Evolutionary conservation across 305 asterid species (phyloP).

Genomic region (Stenogyne calaminthoides): DNA sequence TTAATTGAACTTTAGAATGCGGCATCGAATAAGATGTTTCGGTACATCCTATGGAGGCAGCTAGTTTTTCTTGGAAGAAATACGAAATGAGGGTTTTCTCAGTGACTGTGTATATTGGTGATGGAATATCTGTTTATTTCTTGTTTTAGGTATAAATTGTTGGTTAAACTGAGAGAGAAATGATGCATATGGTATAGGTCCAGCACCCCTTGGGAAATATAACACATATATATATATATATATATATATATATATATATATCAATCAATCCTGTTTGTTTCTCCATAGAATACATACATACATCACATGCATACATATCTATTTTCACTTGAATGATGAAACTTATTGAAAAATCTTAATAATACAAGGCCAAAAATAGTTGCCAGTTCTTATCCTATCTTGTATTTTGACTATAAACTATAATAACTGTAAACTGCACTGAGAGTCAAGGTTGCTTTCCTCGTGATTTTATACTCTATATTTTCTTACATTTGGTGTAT

Average conservation of each 20-base stretch:
- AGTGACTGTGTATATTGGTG: not conserved
- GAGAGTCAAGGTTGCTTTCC: not conserved
- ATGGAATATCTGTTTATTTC: not conserved
- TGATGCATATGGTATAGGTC: slow-evolving; percentile 7
- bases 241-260: too few species aligned
- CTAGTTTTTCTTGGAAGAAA: slow-evolving; percentile 11
- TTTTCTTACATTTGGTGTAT: slow-evolving; percentile 11
- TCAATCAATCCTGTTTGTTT: not conserved
- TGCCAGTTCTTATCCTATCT: not conserved
- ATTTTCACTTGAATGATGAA: not conserved
- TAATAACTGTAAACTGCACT: slow-evolving; percentile 9
- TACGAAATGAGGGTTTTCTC: not conserved
- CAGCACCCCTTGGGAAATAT: not conserved
- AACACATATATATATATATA: too few species aligned
- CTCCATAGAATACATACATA: not conserved
- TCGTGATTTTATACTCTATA: slow-evolving; percentile 8
- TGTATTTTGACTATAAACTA: not conserved
- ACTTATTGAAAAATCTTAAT: not conserved
- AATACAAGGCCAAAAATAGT: not conserved
- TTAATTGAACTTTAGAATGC: not conserved
- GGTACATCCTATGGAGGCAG: slow-evolving; percentile 7
- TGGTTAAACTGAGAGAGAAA: not conserved
- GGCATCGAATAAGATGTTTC: not conserved
- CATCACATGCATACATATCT: not conserved
- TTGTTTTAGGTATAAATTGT: not conserved